Base-by-base conservation (phyloP, 1,284 basidiomycete genomes). In the Leccinum subspadiceum region DNA sequence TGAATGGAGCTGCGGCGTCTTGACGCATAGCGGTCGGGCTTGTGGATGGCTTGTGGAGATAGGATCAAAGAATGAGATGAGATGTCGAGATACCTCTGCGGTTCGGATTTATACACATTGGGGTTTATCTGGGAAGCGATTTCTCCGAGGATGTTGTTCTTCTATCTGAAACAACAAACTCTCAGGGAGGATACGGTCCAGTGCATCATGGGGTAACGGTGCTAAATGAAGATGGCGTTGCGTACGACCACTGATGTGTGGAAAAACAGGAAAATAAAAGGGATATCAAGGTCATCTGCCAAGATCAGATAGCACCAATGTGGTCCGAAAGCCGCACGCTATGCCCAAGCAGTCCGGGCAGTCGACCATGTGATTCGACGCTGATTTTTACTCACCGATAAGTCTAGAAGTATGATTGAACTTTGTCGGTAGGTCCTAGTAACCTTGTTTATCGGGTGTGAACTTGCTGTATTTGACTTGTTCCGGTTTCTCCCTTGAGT, bases 1-100 rank as follows among this genome's bases (percentile, higher is more conserved):
- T 54, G 61, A 73, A 73, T 2, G 69, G 72, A 2, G 64, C 52
- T 61, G 59, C 35, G 15, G 72, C 71, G 50, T 69, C 67, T 60
- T 50, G 61, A 20, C 41, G 55, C 71, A 70, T 73, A 8, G 52
- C 17, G 60, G 56, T 41, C 5, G 31, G 53, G 37, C 12, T 53
- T 20, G 33, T 35, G 46, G 54, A 56, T 56, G 54, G 20, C 24
- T 39, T 31, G 15, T 24, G 50, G 41, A 56, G 44, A 51, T 56
- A 35, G 29, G 56, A 35, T n/a, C 15, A 39, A 39, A 15, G 48
- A 54, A 54, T 7, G 54, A 35, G 35, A 13, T 26, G 26, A 26
- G 26, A 26, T 7, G 20, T 35, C 17, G 22, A 5, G 5, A 22
- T 20, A 20, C 17, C 8, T 4, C 7, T 29, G 44, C 39, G 24